Evolutionary conservation across 441 rosid genomes (phyloP), one percentile per base, ranked within the genome.

Genomic region (Erodium trifolium): DNA sequence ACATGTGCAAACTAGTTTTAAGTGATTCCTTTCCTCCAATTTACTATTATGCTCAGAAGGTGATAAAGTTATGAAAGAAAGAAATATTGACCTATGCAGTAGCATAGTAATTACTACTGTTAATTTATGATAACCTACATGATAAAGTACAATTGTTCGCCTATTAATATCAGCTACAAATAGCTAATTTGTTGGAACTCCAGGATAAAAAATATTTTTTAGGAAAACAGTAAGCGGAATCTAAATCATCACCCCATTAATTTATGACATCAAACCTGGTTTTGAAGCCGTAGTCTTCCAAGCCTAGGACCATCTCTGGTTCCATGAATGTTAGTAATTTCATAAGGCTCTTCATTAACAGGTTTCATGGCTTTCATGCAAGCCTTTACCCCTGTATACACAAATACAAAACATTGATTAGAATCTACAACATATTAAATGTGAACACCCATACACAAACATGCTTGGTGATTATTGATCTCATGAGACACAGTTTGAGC

Each of bases 321-420:
- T 70, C 97, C 95, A 77, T 87, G 88, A 75, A 85, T 78, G 75
- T 91, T 96, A 35, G 57, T 65, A n/a, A 91, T 82, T 80, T 91
- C 99, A 67, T 86, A 91, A 71, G 75, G 87, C 72, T 82, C 88
- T 83, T 91, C 99, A 35, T 77, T 77, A 63, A 87, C 85, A 43
- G 72, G 78, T 76, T 78, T 73, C 84, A 14, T 73, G 69, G 82
- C 77, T 67, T 81, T 80, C 76, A 85, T 68, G 84, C 91, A 86
- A 51, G 83, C 87, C 77, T 81, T 87, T 27, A 89, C 79, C 99
- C 99, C 99, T 93, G 75, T 17, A 67, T 11, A 78, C 47, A 53
- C 62, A 67, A 63, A 39, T 51, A 68, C 27, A 66, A 1, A 63
- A 67, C 4, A 55, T 14, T 57, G 19, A 68, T 41, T 49, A 2